Evolutionary conservation across 345 rosid species (phyloP).

Genomic region (Alliaria petiolata): DNA sequence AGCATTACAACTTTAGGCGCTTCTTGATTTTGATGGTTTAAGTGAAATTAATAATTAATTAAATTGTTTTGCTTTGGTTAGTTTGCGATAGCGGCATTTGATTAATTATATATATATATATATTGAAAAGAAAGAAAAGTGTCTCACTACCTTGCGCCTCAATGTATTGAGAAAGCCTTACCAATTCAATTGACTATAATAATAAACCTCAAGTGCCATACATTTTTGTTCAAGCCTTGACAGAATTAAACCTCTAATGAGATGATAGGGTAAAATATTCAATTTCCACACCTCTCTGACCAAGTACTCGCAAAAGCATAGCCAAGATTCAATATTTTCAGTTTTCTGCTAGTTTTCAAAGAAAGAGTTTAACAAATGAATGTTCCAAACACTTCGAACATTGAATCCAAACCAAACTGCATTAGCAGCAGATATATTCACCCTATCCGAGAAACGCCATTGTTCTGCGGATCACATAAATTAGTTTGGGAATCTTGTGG

Average conservation of each 20-base stretch:
- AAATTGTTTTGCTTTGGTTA: too few relatives aligned
- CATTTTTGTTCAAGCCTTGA: not conserved
- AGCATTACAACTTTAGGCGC: too few relatives aligned
- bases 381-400: not conserved
- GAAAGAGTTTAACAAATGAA: not conserved
- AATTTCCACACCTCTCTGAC: not conserved
- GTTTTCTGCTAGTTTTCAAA: not conserved
- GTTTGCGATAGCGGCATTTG: too few relatives aligned
- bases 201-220: not conserved
- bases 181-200: too few relatives aligned
- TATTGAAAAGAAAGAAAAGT: too few relatives aligned
- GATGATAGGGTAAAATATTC: not conserved
- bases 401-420: not conserved
- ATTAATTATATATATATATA: too few relatives aligned
- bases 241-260: not conserved
- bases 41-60: too few relatives aligned
- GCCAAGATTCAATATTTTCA: not conserved
- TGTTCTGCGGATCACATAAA: not conserved
- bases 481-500: slow-evolving; percentile 40
- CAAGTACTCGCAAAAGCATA: not conserved
- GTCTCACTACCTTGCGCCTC: too few relatives aligned
- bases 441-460: not conserved
- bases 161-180: too few relatives aligned
- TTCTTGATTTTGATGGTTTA: too few relatives aligned
- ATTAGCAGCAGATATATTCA: slow-evolving; percentile 14